Base-by-base conservation (phyloP, 352 stramenopile species). In the Thraustochytrium sp. region DNA sequence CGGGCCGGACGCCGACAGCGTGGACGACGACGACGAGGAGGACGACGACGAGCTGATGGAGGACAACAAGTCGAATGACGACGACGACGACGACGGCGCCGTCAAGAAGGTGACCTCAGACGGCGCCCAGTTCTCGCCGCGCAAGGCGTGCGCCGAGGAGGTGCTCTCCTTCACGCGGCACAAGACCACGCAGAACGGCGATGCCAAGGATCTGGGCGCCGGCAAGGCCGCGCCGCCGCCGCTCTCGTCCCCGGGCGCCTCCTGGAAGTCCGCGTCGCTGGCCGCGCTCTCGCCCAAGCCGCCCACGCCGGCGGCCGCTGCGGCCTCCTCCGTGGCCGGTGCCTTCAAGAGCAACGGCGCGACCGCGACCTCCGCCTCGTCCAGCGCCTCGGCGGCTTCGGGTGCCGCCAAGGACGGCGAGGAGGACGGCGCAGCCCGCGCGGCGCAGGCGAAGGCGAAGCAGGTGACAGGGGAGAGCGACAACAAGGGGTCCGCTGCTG, bases 71-170 rank as follows among this genome's bases (percentile, higher is more conserved):
- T 8, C 9, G 5, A 3, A 26, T 8, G 40, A 80, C 31, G 38
- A 80, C 34, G 53, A 80, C 13, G 63, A 63, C 16, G 68, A 80
- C 31, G 51, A 80, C 11, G 68, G 23, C 38, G 44, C 34, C 34
- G 48, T 53, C 18, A 9, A 11, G 11, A 44, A 80, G 31, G 5
- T 11, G 13, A 40, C 23, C 0, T 23, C 1, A 8, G 46, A 68
- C 2, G 3, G 8, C 26, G 31, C 68, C 8, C 31, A 64, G 31
- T 80, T 40, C 31, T 80, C 68, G 23, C 68, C 68, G 48, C 68
- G 68, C 18, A 80, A 80, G 38, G 68, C 68, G 44, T 80, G 46
- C 53, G 68, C 26, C 11, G 68, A 80, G 23, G 68, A 80, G 53
- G 68, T 80, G 18, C 5, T 51, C 36, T 36, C 34, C 37, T 80